Evolutionary conservation across 805 yeast genomes (phyloP), one percentile per base, ranked within the genome.

Genomic region (Yarrowia porcina): DNA sequence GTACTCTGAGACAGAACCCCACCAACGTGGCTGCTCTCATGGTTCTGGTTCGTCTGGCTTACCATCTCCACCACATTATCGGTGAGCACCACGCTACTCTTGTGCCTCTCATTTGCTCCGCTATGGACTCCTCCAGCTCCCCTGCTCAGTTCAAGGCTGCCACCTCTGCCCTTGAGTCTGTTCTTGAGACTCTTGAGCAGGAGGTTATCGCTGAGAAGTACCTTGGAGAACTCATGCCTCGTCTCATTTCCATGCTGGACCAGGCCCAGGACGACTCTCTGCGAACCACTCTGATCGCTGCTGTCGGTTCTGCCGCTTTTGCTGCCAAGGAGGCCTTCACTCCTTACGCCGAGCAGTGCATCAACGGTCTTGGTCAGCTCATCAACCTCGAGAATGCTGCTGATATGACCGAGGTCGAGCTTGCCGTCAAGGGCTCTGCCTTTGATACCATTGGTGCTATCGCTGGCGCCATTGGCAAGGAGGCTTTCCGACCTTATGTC

Each of bases 401-500:
- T 67, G 96, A 91, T 68, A 79, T 89, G 80, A 79, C 88, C 66
- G 97, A 90, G 69, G 96, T 89, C 66, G 96, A 91, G 71, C 85
- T 90, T 67, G 97, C 91, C 77, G 83, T 94, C 70, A 85, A 96
- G 75, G 97, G 97, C 35, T 82, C 86, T 73, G 90, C 97, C 61
- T 87, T 94, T 68, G 99, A 94, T 79, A 88, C 94, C 71, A 83
- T 94, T 68, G 89, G 97, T 47, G 88, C 97, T 15, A 86, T 94
- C 88, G 97, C 96, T 63, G 84, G 92, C 75, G 97, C 99, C 63
- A 97, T 94, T 65, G 97, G 97, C 66, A 88, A 94, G 63, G 93
- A 88, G 69, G 80, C 90, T 0, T 94, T 94, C 77, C 83, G 89
- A 42, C 84, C 88, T 47, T 90, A 83, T 73, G 97, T 97, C 59